Percentiles rank a stretch among this genome's conserved stretches.
These are phyloP conservation scores for Coprinopsis cinerea DNA, from an alignment of 768 basidiomycete genomes.

Conservation along the genomic window DNA sequence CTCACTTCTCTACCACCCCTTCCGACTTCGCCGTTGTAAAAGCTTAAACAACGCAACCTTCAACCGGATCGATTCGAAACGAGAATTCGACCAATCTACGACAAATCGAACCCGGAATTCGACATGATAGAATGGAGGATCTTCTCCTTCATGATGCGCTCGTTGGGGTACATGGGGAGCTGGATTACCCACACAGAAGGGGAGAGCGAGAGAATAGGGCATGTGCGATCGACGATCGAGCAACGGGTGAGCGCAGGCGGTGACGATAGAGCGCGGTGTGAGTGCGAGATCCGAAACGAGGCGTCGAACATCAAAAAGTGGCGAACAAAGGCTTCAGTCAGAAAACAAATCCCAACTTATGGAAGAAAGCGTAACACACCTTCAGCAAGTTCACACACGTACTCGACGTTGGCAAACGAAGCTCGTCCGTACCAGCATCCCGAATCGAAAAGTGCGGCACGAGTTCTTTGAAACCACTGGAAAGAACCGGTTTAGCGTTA, in stretches of 20 bases:
- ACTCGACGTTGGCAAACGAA: constrained; percentile 68
- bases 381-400: constrained; percentile 94
- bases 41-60: too few relatives aligned
- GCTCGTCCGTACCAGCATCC: constrained; percentile 68
- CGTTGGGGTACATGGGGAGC: constrained; percentile 68
- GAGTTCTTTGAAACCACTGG: constrained; percentile 80
- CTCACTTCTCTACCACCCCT: too few relatives aligned
- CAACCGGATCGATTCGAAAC: too few relatives aligned
- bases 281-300: too few relatives aligned
- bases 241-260: too few relatives aligned
- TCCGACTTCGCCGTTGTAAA: too few relatives aligned
- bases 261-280: too few relatives aligned
- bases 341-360: neutral
- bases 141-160: constrained; percentile 63
- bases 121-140: constrained; percentile 82
- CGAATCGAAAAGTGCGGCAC: constrained; percentile 86
- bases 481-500: neutral
- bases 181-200: too few relatives aligned
- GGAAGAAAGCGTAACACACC: constrained; percentile 29
- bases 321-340: neutral
- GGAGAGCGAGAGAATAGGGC: too few relatives aligned
- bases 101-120: constrained; percentile 90
- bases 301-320: too few relatives aligned
- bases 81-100: constrained; percentile 44
- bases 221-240: too few relatives aligned